A percentile compares a stretch with the other conserved stretches of the same genome.
phyloP scores from a whole-genome alignment of 2,329 filamentous ascomycete species.

The Botrytis byssoidea region DNA sequence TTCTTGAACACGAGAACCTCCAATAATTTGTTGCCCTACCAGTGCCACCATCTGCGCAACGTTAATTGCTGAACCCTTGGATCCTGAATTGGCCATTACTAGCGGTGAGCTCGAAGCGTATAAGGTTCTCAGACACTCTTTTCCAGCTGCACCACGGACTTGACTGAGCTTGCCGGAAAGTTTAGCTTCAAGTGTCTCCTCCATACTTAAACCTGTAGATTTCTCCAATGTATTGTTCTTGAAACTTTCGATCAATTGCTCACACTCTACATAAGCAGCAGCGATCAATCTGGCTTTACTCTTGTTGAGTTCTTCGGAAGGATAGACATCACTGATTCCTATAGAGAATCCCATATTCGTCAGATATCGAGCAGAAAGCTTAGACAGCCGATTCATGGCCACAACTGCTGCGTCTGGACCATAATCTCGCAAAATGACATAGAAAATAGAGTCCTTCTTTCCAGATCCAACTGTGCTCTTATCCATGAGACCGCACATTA shows the following conservation, averaged over 20 bases:
- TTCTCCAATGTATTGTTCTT: slow-evolving; percentile 80
- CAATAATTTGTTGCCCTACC: slow-evolving; percentile 97
- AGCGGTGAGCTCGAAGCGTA: slow-evolving; percentile 90
- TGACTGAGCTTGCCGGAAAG: slow-evolving; percentile 90
- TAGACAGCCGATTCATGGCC: slow-evolving; percentile 92
- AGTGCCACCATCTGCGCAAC: slow-evolving; percentile 98
- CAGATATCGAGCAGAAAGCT: slow-evolving; percentile 82
- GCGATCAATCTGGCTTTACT: slow-evolving; percentile 76
- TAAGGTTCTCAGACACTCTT: slow-evolving; percentile 84
- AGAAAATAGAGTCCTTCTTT: slow-evolving; percentile 98
- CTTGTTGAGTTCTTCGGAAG: slow-evolving; percentile 65
- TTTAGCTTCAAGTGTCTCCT: slow-evolving; percentile 85
- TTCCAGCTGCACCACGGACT: slow-evolving; percentile 87
- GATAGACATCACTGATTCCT: slow-evolving; percentile 91
- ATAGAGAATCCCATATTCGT: slow-evolving; percentile 94
- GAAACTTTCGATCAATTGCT: slow-evolving; percentile 78
- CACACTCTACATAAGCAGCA: slow-evolving; percentile 75
- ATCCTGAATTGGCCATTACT: slow-evolving; percentile 96
- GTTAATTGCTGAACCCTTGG: slow-evolving; percentile 96
- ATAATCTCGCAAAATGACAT: slow-evolving; percentile 92
- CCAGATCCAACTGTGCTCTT: slow-evolving; percentile 95
- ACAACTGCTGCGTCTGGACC: slow-evolving; percentile 84
- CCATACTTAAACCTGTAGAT: slow-evolving; percentile 83
- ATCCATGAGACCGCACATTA: slow-evolving; percentile 98
- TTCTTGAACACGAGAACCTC: slow-evolving; percentile 85